Evolutionary conservation across 148 eudicot species (phyloP).

Genomic region (Talinum fruticosum): DNA sequence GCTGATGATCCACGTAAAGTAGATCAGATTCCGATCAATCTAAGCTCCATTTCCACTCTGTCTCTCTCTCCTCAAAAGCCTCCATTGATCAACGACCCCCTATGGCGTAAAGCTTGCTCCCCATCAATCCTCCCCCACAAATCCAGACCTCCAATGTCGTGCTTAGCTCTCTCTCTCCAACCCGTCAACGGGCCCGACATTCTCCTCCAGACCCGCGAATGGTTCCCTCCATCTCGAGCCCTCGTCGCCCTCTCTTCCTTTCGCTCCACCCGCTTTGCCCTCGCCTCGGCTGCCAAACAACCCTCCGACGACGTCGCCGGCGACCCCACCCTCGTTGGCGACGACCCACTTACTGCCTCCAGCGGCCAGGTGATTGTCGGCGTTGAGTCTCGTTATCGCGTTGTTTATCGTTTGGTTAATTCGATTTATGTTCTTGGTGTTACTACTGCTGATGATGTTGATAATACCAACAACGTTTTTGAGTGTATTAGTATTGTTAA

Average conservation of each 20-base stretch:
- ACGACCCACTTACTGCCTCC: conserved; percentile 87
- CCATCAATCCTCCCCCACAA: background rate
- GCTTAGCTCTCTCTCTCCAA: conserved; percentile 85
- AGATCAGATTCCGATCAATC: conserved; percentile 1
- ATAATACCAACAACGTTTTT: conserved; percentile 48
- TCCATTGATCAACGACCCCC: conserved; percentile 13
- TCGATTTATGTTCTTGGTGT: conserved; percentile 82
- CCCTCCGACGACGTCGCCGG: conserved; percentile 47
- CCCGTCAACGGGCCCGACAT: conserved; percentile 85
- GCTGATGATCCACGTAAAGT: background rate
- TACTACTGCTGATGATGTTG: conserved; percentile 63
- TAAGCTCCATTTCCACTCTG: background rate
- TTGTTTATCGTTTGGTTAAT: conserved; percentile 83
- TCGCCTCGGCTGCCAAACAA: conserved; percentile 47
- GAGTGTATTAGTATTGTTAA: conserved; percentile 88
- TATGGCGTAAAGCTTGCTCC: too few species aligned
- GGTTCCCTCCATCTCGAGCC: conserved; percentile 96
- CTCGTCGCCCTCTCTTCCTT: conserved; percentile 82
- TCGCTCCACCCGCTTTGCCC: conserved; percentile 68
- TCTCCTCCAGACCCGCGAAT: conserved; percentile 92
- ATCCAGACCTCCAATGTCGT: conserved; percentile 47
- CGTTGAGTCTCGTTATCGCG: conserved; percentile 67
- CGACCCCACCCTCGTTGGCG: conserved; percentile 67
- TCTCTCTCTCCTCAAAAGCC: background rate
- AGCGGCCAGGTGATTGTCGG: conserved; percentile 91